A percentile compares a stretch with the other conserved stretches of the same genome.
These are phyloP conservation scores for Geopyxis carbonaria DNA, from an alignment of 495 filamentous ascomycete genomes.

Conservation along the genomic window DNA sequence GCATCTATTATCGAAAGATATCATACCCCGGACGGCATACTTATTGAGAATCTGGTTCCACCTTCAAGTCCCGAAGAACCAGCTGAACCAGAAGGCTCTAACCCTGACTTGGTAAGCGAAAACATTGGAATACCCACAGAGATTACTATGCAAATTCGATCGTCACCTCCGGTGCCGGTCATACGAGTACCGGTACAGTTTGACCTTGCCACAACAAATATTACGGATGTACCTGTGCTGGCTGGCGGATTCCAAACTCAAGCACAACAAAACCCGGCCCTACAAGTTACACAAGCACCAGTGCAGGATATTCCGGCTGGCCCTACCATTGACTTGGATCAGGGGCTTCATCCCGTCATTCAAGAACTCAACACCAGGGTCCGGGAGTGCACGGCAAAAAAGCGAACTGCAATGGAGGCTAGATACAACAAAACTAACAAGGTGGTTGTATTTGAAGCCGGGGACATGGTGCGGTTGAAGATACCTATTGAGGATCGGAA, in stretches of 20 bases:
- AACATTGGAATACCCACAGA: neutral
- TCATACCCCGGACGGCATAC: no score
- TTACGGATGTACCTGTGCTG: no score
- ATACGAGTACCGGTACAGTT: no score
- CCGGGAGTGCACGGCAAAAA: neutral
- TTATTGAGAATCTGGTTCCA: no score
- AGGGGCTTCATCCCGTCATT: neutral
- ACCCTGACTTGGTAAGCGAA: neutral
- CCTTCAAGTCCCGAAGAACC: neutral
- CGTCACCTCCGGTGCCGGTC: no score
- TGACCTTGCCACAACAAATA: no score
- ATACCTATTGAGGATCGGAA: neutral
- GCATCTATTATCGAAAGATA: neutral
- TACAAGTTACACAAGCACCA: neutral
- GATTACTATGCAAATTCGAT: no score
- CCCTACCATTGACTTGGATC: no score
- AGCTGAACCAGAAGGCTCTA: neutral
- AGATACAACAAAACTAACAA: neutral
- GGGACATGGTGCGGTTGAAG: neutral
- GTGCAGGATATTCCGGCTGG: neutral
- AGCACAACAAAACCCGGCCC: neutral
- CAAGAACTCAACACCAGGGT: neutral
- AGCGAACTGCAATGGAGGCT: neutral
- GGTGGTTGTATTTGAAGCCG: neutral
- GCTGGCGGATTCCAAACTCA: no score